These are phyloP conservation scores for Pestalotiopsis sp. DNA, from an alignment of 2,329 filamentous ascomycete species.

Conservation along the genomic window DNA sequence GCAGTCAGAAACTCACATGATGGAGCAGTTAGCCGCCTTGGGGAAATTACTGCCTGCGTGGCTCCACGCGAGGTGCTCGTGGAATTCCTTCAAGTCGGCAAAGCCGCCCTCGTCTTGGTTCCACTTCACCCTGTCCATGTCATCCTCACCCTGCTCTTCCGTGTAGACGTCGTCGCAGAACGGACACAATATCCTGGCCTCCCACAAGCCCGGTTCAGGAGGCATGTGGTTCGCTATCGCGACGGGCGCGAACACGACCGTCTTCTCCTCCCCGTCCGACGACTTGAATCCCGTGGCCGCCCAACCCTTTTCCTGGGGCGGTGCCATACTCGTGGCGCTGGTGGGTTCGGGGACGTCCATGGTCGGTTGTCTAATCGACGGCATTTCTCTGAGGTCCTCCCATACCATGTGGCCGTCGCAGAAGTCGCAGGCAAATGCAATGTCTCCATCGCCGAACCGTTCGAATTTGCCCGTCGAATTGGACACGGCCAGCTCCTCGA, in stretches of 20 bases:
- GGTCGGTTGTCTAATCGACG: constrained; percentile 39
- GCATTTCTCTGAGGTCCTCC: constrained; percentile 58
- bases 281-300: constrained; percentile 49
- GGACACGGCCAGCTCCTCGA: constrained; percentile 54
- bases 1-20: constrained; percentile 44
- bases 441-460: constrained; percentile 54
- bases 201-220: constrained; percentile 53
- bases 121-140: constrained; percentile 51
- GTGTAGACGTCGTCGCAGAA: constrained; percentile 59
- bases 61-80: constrained; percentile 60
- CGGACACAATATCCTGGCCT: constrained; percentile 54
- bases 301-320: constrained; percentile 46
- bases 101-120: constrained; percentile 51
- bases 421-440: constrained; percentile 63
- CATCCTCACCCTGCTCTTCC: constrained; percentile 50
- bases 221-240: constrained; percentile 61
- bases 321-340: constrained; percentile 17
- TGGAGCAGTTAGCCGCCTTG: constrained; percentile 40
- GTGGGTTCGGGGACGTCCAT: constrained; percentile 19
- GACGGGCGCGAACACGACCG: constrained; percentile 57
- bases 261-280: constrained; percentile 47
- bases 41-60: constrained; percentile 44
- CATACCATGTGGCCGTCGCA: constrained; percentile 64
- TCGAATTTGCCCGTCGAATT: constrained; percentile 58
- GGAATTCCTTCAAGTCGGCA: constrained; percentile 49